These are phyloP conservation scores for Rhizopogon roseolus DNA, from an alignment of 768 basidiomycete species.

Conservation along the genomic window DNA sequence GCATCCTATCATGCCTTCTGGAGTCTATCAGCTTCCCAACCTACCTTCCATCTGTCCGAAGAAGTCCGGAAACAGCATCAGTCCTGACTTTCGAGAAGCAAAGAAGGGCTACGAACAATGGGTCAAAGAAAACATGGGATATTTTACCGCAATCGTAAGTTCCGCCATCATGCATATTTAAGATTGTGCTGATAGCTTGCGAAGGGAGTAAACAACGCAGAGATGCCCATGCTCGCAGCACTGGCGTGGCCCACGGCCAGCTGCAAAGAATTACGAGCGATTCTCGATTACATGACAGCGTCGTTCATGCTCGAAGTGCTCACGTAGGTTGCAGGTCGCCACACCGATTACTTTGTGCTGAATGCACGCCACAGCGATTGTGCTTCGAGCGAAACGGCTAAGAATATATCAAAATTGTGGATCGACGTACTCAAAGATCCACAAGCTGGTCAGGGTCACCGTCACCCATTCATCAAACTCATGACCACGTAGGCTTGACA, in stretches of 20 bases:
- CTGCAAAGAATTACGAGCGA: constrained; percentile 14
- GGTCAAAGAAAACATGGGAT: constrained; percentile 18
- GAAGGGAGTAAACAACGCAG: constrained; percentile 22
- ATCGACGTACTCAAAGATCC: constrained; percentile 15
- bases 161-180: not conserved
- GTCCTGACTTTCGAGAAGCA: constrained; percentile 18
- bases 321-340: constrained; percentile 14
- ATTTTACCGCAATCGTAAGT: constrained; percentile 18
- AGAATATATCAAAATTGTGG: constrained; percentile 17
- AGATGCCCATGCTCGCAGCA: constrained; percentile 21
- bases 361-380: constrained; percentile 14
- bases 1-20: constrained; percentile 10
- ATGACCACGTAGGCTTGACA: constrained; percentile 18
- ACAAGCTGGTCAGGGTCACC: constrained; percentile 10
- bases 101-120: constrained; percentile 17
- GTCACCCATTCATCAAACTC: constrained; percentile 19
- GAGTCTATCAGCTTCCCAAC: constrained; percentile 19
- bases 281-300: constrained; percentile 22
- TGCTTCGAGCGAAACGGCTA: constrained; percentile 15
- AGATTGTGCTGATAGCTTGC: not conserved
- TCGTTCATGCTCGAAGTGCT: constrained; percentile 27
- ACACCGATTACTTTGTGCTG: not conserved
- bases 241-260: constrained; percentile 19
- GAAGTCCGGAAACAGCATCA: constrained; percentile 25
- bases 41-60: constrained; percentile 18